These are phyloP conservation scores for Aaosphaeria pasadenensis DNA, from an alignment of 2,329 filamentous ascomycete species.

Conservation along the genomic window DNA sequence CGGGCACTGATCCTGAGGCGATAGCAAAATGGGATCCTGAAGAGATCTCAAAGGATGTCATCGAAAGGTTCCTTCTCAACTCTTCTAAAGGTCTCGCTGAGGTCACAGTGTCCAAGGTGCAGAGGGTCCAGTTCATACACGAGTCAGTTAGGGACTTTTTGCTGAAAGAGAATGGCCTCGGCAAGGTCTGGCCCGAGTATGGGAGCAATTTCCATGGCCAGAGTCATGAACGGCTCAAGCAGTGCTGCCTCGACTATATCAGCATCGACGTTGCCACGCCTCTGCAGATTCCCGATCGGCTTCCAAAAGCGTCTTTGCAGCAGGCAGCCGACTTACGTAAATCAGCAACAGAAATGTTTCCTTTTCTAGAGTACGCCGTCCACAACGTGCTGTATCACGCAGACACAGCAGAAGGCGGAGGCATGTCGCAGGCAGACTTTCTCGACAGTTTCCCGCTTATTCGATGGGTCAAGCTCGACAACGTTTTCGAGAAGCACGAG, in stretches of 20 bases:
- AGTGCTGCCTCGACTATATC: slow-evolving; percentile 45
- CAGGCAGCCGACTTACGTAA: slow-evolving; percentile 1
- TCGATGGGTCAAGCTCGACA: slow-evolving; percentile 25
- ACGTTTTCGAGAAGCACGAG: slow-evolving; percentile 27
- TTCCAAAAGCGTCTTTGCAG: slow-evolving; percentile 7
- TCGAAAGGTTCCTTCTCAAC: slow-evolving; percentile 17
- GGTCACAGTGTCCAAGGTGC: slow-evolving; percentile 9
- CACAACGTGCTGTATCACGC: slow-evolving; percentile 44
- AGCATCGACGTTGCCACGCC: slow-evolving; percentile 10
- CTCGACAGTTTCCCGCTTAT: slow-evolving; percentile 15
- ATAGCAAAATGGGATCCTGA: slow-evolving; percentile 11
- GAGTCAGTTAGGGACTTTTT: slow-evolving; percentile 36
- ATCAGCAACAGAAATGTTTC: slow-evolving; percentile 23
- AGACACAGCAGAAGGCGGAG: slow-evolving; percentile 27
- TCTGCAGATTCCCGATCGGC: slow-evolving; percentile 1
- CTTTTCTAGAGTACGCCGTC: slow-evolving; percentile 48
- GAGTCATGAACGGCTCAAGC: slow-evolving; percentile 45
- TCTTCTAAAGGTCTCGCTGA: slow-evolving; percentile 23
- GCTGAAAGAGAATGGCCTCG: slow-evolving; percentile 25
- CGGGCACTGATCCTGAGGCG: slow-evolving; percentile 5
- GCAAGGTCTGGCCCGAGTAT: slow-evolving; percentile 28
- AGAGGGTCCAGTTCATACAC: slow-evolving; percentile 25
- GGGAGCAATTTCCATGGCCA: slow-evolving; percentile 25
- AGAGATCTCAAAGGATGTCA: slow-evolving; percentile 6
- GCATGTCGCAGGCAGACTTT: slow-evolving; percentile 11